These are phyloP conservation scores for Cyclospora cayetanensis DNA, from an alignment of 169 alveolate species.

Conservation along the genomic window DNA sequence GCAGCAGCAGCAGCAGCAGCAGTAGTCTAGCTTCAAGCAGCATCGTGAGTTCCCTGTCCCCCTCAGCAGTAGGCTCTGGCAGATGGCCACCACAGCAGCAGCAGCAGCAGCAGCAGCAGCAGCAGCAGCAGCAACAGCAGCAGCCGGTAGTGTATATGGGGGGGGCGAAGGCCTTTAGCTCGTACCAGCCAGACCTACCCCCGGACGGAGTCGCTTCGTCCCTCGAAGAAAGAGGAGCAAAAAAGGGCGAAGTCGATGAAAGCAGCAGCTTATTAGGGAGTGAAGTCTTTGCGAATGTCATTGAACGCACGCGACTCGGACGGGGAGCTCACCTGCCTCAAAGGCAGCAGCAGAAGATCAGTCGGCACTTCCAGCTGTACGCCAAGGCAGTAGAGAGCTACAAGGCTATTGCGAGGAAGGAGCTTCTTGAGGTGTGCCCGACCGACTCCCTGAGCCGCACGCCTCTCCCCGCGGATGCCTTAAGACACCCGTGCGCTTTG, in stretches of 20 bases:
- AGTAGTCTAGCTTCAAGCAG: not conserved
- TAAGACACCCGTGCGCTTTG: too few species aligned
- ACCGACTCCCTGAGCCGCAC: too few species aligned
- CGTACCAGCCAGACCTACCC: not conserved
- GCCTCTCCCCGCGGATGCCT: too few species aligned
- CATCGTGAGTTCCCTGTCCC: not conserved
- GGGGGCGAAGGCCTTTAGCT: not conserved
- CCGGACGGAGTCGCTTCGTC: not conserved
- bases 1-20: conserved; percentile 25
- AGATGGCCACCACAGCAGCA: not conserved
- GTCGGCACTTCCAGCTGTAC: not conserved
- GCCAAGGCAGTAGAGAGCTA: not conserved
- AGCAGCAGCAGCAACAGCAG: conserved; percentile 5
- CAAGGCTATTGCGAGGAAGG: not conserved
- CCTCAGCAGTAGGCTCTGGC: not conserved
- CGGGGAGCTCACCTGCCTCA: not conserved
- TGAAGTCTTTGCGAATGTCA: not conserved
- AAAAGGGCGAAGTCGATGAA: not conserved
- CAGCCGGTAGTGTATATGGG: not conserved
- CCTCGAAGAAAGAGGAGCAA: not conserved
- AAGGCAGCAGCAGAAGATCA: not conserved
- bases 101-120: conserved; percentile 12
- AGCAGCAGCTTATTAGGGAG: conserved; percentile 12
- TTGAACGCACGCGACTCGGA: not conserved
- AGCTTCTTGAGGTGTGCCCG: conserved; percentile 14